Evolutionary conservation across 768 basidiomycete species (phyloP).

Genomic region (Pulveroboletus frians): DNA sequence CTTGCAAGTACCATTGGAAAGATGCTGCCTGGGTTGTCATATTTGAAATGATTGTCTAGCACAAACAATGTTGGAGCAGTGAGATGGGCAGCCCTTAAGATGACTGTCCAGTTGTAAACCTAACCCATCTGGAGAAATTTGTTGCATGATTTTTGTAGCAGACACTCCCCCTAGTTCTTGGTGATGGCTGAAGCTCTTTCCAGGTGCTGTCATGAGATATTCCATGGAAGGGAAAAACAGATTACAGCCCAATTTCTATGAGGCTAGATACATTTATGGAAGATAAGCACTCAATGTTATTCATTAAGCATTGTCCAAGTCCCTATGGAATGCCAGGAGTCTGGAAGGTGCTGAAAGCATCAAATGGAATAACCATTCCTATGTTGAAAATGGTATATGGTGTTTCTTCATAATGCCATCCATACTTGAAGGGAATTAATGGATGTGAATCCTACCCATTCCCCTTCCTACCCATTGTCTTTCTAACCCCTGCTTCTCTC

Average conservation of each 20-base stretch:
- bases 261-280: background rate
- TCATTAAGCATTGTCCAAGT: too few species aligned
- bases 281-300: background rate
- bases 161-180: too few species aligned
- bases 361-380: too few species aligned
- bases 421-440: too few species aligned
- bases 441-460: too few species aligned
- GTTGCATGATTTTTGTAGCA: conserved; percentile 4
- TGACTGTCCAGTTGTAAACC: background rate
- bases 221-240: conserved; percentile 3
- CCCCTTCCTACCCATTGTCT: too few species aligned
- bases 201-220: conserved; percentile 4
- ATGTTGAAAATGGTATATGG: too few species aligned
- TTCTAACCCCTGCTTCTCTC: too few species aligned
- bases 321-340: too few species aligned
- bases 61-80: background rate
- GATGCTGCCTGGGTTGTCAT: background rate
- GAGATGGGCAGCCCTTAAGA: conserved; percentile 2
- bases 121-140: background rate
- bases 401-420: too few species aligned
- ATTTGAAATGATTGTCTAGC: background rate
- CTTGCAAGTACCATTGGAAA: background rate
- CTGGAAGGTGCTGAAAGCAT: too few species aligned
- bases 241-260: background rate
- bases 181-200: background rate